These are phyloP conservation scores for Haematococcus lacustris DNA, from an alignment of 139 green algal species.

Conservation along the genomic window DNA sequence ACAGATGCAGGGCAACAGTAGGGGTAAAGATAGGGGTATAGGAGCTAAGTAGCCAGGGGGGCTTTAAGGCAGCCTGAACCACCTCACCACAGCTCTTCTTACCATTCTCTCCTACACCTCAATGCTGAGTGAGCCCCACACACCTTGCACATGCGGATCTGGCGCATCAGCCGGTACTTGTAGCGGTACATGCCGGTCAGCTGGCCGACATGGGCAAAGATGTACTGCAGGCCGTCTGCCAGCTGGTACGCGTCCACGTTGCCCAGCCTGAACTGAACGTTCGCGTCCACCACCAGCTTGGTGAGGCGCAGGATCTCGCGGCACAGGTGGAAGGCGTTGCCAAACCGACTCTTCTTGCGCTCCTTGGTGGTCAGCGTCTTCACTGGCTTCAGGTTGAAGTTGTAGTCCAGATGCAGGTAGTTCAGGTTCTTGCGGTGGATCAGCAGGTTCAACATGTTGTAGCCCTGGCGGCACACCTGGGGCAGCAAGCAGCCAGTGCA, in stretches of 20 bases:
- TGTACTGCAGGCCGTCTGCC: slow-evolving; percentile 98
- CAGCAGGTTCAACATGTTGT: slow-evolving; percentile 99
- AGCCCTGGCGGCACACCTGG: slow-evolving; percentile 97
- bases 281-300: slow-evolving; percentile 96
- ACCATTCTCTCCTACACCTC: too few relatives aligned
- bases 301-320: slow-evolving; percentile 97
- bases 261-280: slow-evolving; percentile 95
- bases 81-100: too few relatives aligned
- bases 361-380: slow-evolving; percentile 99
- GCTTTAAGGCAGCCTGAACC: too few relatives aligned
- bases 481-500: too few relatives aligned
- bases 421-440: slow-evolving; percentile 99
- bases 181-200: slow-evolving; percentile 97
- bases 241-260: slow-evolving; percentile 99
- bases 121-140: background rate
- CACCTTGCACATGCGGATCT: slow-evolving; percentile 96
- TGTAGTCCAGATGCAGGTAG: slow-evolving; percentile 99
- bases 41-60: too few relatives aligned
- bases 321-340: slow-evolving; percentile 99
- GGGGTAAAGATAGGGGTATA: too few relatives aligned
- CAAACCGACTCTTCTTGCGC: slow-evolving; percentile 98
- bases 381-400: slow-evolving; percentile 99
- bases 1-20: too few relatives aligned
- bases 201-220: slow-evolving; percentile 97
- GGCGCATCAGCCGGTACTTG: slow-evolving; percentile 99